A percentile compares a stretch with the other conserved stretches of the same genome.
phyloP scores from a whole-genome alignment of 495 filamentous ascomycete species.

The Talaromyces ruber region DNA sequence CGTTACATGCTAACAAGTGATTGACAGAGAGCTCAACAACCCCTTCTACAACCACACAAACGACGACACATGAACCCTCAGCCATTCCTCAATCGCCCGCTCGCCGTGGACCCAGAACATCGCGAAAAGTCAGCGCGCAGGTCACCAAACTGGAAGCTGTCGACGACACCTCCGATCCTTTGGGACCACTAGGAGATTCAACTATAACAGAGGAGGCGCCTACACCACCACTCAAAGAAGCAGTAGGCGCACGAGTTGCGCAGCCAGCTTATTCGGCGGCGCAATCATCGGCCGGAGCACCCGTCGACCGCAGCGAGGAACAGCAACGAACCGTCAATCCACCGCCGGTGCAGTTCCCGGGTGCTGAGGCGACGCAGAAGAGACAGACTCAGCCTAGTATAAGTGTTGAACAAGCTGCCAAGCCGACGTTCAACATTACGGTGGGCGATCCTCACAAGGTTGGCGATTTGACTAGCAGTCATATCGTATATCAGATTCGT shows the following conservation, averaged over 20 bases:
- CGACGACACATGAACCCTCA: slow-evolving; percentile 21
- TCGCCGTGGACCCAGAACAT: slow-evolving; percentile 47
- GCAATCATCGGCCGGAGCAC: slow-evolving; percentile 38
- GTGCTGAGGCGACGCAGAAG: slow-evolving; percentile 27
- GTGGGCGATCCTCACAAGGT: slow-evolving; percentile 98
- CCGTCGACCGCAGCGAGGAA: slow-evolving; percentile 55
- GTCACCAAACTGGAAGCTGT: slow-evolving; percentile 79
- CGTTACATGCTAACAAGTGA: not conserved
- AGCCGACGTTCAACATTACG: slow-evolving; percentile 82
- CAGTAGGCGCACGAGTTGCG: slow-evolving; percentile 49
- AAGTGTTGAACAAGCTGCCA: slow-evolving; percentile 80
- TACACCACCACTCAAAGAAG: slow-evolving; percentile 81
- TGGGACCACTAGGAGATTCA: slow-evolving; percentile 71
- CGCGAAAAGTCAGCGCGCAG: slow-evolving; percentile 70
- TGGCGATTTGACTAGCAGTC: slow-evolving; percentile 89
- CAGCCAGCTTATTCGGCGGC: slow-evolving; percentile 41
- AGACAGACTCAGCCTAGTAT: slow-evolving; percentile 71
- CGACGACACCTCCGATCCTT: slow-evolving; percentile 84
- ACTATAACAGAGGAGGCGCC: slow-evolving; percentile 62
- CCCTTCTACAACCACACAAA: slow-evolving; percentile 24
- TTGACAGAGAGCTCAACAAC: slow-evolving; percentile 11
- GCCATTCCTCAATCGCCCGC: slow-evolving; percentile 36
- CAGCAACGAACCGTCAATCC: slow-evolving; percentile 55
- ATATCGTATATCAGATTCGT: slow-evolving; percentile 92
- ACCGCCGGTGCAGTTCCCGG: slow-evolving; percentile 65